Conservation (phyloP, 192 early-diverging fungal genomes). For the Mortierella hygrophila region DNA sequence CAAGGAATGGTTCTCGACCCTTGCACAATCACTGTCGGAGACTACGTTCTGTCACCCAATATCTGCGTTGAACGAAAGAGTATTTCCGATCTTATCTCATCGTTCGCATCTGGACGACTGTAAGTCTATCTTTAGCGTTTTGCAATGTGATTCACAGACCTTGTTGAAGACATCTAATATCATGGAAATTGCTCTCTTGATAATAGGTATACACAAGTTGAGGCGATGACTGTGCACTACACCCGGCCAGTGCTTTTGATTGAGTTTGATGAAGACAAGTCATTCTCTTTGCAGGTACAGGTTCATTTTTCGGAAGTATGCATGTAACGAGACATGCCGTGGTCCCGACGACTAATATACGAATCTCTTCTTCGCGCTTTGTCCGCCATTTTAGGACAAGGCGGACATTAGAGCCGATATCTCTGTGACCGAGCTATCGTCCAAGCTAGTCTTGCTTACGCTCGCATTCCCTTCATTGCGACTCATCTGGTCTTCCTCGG, state of each 20-base stretch:
- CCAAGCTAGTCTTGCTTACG: constrained; percentile 81
- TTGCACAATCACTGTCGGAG: constrained; percentile 91
- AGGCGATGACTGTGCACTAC: constrained; percentile 91
- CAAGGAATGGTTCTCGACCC: constrained; percentile 81
- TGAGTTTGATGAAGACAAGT: constrained; percentile 90
- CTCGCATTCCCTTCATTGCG: constrained; percentile 88
- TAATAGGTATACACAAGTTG: constrained; percentile 83
- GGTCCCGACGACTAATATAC: constrained; percentile 8
- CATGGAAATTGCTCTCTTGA: not conserved
- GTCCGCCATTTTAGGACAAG: constrained; percentile 44
- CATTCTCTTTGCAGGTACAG: constrained; percentile 80
- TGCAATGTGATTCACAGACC: not conserved
- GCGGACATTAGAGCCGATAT: constrained; percentile 68
- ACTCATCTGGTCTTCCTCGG: constrained; percentile 90
- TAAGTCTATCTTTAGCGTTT: constrained; percentile 57
- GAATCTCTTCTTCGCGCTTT: not conserved
- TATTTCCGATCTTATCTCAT: constrained; percentile 87
- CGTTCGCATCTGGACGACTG: constrained; percentile 86
- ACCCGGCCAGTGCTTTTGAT: constrained; percentile 84
- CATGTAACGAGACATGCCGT: not conserved
- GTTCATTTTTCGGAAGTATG: constrained; percentile 4
- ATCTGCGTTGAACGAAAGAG: constrained; percentile 96
- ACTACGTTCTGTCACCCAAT: constrained; percentile 89
- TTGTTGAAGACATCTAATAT: not conserved
- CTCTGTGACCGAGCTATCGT: constrained; percentile 70